Conservation (phyloP, 129 eudicot species). For the Glebionis coronaria region DNA sequence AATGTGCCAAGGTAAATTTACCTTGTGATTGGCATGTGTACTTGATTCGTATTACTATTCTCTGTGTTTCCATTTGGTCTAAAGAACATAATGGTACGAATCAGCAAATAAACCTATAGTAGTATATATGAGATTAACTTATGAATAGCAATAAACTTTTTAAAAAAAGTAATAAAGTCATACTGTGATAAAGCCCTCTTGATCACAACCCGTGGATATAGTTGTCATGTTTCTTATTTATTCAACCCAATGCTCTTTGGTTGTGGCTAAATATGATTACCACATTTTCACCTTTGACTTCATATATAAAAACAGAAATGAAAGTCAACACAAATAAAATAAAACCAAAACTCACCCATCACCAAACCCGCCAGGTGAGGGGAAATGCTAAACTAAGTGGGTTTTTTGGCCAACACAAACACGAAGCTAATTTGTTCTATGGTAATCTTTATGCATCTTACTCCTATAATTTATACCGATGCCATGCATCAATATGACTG, state of each 20-base stretch:
- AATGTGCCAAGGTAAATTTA: constrained; percentile 8
- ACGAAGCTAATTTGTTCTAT: no score
- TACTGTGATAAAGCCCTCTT: no score
- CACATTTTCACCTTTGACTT: background rate
- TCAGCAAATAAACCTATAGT: constrained; percentile 12
- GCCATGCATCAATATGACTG: no score
- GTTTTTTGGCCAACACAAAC: no score
- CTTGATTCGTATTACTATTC: constrained; percentile 26
- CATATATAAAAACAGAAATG: background rate
- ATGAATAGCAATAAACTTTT: background rate
- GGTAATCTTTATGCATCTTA: no score
- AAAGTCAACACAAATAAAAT: background rate
- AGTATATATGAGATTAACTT: background rate
- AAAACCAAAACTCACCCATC: no score
- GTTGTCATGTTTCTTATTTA: no score
- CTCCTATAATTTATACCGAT: no score
- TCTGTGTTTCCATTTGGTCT: constrained; percentile 35
- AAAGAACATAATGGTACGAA: constrained; percentile 6
- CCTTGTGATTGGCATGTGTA: constrained; percentile 37
- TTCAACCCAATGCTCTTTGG: no score
- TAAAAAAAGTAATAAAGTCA: background rate
- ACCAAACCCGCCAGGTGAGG: no score
- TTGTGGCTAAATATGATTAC: constrained; percentile 6
- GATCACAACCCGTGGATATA: no score
- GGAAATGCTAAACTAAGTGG: no score